Evolutionary conservation across 345 rosid species (phyloP), one percentile per base, ranked within the genome.

Genomic region (Trapa incisa): DNA sequence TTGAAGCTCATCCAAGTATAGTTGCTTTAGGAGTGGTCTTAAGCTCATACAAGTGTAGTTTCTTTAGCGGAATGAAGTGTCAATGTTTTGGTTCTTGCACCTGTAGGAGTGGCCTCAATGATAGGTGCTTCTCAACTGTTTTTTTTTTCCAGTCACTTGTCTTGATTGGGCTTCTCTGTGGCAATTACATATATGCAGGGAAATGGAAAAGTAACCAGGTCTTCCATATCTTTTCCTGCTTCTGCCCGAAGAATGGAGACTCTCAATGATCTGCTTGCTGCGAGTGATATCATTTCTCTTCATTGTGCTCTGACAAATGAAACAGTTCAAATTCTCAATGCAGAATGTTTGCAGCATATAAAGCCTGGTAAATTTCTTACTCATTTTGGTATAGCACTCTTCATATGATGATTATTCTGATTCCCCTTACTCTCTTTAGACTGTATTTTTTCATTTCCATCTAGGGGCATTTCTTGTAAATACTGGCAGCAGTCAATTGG

Each of bases 231-330:
- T 58, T 95, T 95, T 76, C 99, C 99, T 61, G 68, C 89, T 50
- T 94, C 99, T 67, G 99, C 98, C 3, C 86, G 96, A 63, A 86
- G 93, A 76, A 95, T 95, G 98, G 99, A 95, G 71, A 95, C 97
- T 29, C 88, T 95, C 66, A 91, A 89, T 68, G 99, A 95, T 85
- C 79, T 95, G 68, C 83, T 91, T 22, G 96, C 98, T 47, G 98
- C 98, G 36, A 91, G 98, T 77, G 98, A 95, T 73, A 88, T 91
- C 66, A 82, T 95, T 65, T 95, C 98, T 2, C 96, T 95, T 77
- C 99, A 91, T 61, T 95, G 98, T 66, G 82, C 91, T 58, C 76
- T 89, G 63, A 87, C 98, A 29, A 81, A 89, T 70, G 96, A 91
- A 75, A 95, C 99, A 13, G 79, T 91, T 81, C 97, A 95, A 84